Evolutionary conservation across 1,284 basidiomycete species (phyloP).

Genomic region (Coniferiporia sulphurascens): DNA sequence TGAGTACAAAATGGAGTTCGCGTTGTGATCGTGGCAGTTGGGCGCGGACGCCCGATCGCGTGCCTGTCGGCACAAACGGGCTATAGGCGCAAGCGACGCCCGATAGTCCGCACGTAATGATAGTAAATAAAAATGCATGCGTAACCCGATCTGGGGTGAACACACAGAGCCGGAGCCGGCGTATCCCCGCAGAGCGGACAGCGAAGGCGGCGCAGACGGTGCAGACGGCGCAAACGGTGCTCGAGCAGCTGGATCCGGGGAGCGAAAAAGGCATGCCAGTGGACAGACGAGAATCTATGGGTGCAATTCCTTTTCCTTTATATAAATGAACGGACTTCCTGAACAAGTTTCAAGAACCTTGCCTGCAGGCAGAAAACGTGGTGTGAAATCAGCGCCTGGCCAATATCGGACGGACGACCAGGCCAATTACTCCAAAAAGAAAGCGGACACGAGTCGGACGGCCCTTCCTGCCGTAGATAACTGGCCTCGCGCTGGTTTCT

Average conservation of each 20-base stretch:
- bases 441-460: conserved; percentile 10
- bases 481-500: conserved; percentile 2
- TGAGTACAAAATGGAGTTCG: background rate
- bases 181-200: background rate
- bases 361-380: conserved; percentile 39
- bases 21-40: background rate
- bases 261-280: background rate
- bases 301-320: background rate
- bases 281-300: conserved; percentile 5
- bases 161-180: background rate
- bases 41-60: background rate
- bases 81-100: conserved; percentile 1
- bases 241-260: background rate
- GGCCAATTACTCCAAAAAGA: conserved; percentile 5
- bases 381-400: conserved; percentile 19
- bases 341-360: conserved; percentile 18
- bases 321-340: conserved; percentile 7
- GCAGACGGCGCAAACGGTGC: conserved; percentile 1
- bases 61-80: background rate
- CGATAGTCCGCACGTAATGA: conserved; percentile 3
- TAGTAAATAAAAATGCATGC: background rate
- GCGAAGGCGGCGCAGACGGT: background rate
- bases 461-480: conserved; percentile 12
- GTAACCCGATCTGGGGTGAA: background rate
- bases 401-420: background rate